A percentile compares a stretch with the other conserved stretches of the same genome.
phyloP scores from a whole-genome alignment of 208 protist genomes.

The Leishmania guyanensis region DNA sequence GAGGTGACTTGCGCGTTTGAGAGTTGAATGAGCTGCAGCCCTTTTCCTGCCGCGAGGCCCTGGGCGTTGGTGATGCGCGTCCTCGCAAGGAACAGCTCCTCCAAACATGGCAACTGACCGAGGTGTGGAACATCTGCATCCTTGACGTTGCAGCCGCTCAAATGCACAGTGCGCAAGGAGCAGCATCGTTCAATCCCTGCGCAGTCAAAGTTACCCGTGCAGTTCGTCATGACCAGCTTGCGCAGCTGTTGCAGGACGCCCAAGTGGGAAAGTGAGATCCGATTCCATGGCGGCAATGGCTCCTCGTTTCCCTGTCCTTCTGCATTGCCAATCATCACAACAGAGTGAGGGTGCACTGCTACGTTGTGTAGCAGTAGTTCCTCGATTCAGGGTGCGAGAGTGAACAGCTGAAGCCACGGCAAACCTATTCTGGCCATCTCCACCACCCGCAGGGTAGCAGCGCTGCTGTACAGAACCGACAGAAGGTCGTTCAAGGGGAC shows the following conservation, averaged over 20 bases:
- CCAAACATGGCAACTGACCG: conserved; percentile 12
- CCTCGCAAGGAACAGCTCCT: conserved; percentile 29
- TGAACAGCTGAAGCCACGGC: conserved; percentile 31
- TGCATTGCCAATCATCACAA: conserved; percentile 4
- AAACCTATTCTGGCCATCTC: conserved; percentile 21
- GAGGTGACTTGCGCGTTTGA: conserved; percentile 20
- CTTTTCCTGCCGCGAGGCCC: conserved; percentile 2
- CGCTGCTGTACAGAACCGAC: conserved; percentile 23
- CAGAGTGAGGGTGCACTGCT: conserved; percentile 20
- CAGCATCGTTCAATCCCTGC: conserved; percentile 22
- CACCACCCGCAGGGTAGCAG: conserved; percentile 20
- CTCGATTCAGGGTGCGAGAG: conserved; percentile 15
- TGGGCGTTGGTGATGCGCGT: conserved; percentile 24
- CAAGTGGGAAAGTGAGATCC: conserved; percentile 25
- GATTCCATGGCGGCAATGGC: conserved; percentile 2
- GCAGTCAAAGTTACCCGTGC: conserved; percentile 18
- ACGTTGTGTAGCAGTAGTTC: conserved; percentile 32
- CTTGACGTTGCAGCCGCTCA: conserved; percentile 27
- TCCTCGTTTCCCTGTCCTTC: neutral
- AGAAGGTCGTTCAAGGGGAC: conserved; percentile 33
- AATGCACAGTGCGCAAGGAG: conserved; percentile 20
- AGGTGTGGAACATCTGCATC: conserved; percentile 20
- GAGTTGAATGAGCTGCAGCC: conserved; percentile 28
- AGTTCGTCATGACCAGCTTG: conserved; percentile 25
- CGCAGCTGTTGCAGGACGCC: conserved; percentile 5